Base-by-base conservation (phyloP, 768 basidiomycete genomes). In the Dioszegia crocea region DNA sequence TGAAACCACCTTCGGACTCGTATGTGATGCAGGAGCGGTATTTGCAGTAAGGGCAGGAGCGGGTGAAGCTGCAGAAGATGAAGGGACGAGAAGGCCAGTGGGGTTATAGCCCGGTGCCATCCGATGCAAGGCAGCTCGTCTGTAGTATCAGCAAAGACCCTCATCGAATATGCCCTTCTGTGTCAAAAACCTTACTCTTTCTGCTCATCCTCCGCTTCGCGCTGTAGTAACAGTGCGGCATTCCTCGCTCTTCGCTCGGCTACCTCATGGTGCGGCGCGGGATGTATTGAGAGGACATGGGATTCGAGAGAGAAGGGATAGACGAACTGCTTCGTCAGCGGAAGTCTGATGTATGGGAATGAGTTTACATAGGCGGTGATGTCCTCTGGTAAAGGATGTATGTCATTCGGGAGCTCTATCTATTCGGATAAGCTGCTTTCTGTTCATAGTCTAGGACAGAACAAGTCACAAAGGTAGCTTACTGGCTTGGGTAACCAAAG, bases 271-370 rank as follows among this genome's bases (percentile, higher is more conserved):
- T 86, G 81, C 1, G 89, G 85, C 0, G 88, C 82, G 0, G 87
- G 84, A 70, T 88, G 88, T 39, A 89, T 78, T 1, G 84, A 83
- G 52, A 93, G 76, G 64, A 91, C 81, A 73, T 94, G 92, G 0
- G 86, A 83, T 70, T 98, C 94, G 51, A 98, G 83, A 2, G 91
- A 88, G 80, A 91, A 97, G 1, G 94, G 93, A 70, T 97, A 98
- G 41, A 89, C 94, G 68, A 97, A 96, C 93, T 98, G 73, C 4
- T 40, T 43, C 16, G 23, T 46, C 29, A 64, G 29, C 21, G 16
- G 52, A 11, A 14, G 3, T 24, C 8, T 27, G 24, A 30, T 39
- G 11, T 2, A 27, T n/a, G 10, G 36, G n/a, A n/a, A 27, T 17
- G 33, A 43, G 76, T 84, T 67, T 65, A 93, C 94, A 74, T 98